Conservation (phyloP, 805 yeast species). For the Debaryomyces tyrocola region DNA sequence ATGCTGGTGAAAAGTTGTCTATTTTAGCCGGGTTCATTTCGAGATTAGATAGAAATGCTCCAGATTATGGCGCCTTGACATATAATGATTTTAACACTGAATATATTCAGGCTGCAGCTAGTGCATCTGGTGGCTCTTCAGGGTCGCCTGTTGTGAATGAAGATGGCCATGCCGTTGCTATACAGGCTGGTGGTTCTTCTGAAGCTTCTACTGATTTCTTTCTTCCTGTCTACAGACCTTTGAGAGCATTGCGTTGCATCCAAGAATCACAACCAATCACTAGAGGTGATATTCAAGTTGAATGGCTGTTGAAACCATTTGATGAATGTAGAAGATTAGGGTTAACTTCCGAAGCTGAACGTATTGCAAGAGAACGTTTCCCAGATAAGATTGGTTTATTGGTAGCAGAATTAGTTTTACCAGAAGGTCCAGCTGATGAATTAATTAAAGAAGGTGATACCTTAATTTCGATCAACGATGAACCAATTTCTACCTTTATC, state of each 20-base stretch:
- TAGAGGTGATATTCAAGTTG: slow-evolving; percentile 90
- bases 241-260: slow-evolving; percentile 75
- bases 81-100: slow-evolving; percentile 93
- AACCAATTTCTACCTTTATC: slow-evolving; percentile 65
- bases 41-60: slow-evolving; percentile 89
- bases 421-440: slow-evolving; percentile 81
- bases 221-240: slow-evolving; percentile 79
- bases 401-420: slow-evolving; percentile 79
- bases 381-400: slow-evolving; percentile 78
- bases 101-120: slow-evolving; percentile 93
- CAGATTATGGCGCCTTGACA: slow-evolving; percentile 84
- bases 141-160: slow-evolving; percentile 96
- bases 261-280: slow-evolving; percentile 61
- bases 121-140: slow-evolving; percentile 93
- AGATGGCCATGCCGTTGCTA: slow-evolving; percentile 83
- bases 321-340: slow-evolving; percentile 92
- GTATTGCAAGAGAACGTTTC: slow-evolving; percentile 61
- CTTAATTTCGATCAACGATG: slow-evolving; percentile 69
- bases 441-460: slow-evolving; percentile 83
- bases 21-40: slow-evolving; percentile 84
- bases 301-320: slow-evolving; percentile 82
- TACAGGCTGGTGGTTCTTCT: slow-evolving; percentile 92
- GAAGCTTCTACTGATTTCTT: slow-evolving; percentile 94
- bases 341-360: slow-evolving; percentile 70
- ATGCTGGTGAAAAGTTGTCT: slow-evolving; percentile 91